These are phyloP conservation scores for Talaromyces liani DNA, from an alignment of 495 filamentous ascomycete species.

Conservation along the genomic window DNA sequence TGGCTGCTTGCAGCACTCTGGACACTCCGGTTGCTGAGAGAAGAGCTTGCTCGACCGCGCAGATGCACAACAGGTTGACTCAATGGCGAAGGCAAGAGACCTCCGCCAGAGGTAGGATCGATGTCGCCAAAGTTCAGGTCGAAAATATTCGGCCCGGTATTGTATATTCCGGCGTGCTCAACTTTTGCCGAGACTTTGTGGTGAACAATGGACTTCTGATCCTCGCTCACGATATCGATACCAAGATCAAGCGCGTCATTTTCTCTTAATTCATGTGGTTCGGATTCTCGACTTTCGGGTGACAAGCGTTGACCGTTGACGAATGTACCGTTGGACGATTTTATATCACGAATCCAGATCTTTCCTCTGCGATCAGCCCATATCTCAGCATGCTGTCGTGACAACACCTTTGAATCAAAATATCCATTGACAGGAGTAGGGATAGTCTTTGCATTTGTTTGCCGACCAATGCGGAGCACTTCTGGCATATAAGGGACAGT, in stretches of 20 bases:
- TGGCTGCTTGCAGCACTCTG: conserved; percentile 51
- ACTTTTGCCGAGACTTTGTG: conserved; percentile 96
- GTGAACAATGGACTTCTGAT: conserved; percentile 95
- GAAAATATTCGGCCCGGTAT: conserved; percentile 58
- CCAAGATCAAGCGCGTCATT: conserved; percentile 86
- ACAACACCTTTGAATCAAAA: conserved; percentile 96
- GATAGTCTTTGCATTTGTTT: conserved; percentile 93
- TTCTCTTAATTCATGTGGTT: conserved; percentile 83
- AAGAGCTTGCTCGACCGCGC: conserved; percentile 65
- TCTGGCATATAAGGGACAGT: conserved; percentile 84
- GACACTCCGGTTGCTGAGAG: conserved; percentile 49
- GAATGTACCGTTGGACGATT: conserved; percentile 97
- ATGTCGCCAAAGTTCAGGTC: conserved; percentile 89
- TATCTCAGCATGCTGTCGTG: conserved; percentile 90
- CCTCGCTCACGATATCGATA: conserved; percentile 97
- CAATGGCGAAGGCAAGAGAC: conserved; percentile 56
- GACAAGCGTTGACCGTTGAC: conserved; percentile 90
- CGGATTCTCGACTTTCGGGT: conserved; percentile 87
- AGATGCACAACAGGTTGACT: conserved; percentile 50
- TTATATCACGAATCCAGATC: conserved; percentile 93
- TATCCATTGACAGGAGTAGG: conserved; percentile 86
- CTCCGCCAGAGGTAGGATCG: conserved; percentile 60
- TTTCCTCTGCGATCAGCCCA: conserved; percentile 88
- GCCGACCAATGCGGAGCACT: conserved; percentile 82
- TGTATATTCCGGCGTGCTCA: conserved; percentile 80